Evolutionary conservation across 2,329 filamentous ascomycete genomes (phyloP), one percentile per base, ranked within the genome.

Genomic region (Verticillium albo-atrum): DNA sequence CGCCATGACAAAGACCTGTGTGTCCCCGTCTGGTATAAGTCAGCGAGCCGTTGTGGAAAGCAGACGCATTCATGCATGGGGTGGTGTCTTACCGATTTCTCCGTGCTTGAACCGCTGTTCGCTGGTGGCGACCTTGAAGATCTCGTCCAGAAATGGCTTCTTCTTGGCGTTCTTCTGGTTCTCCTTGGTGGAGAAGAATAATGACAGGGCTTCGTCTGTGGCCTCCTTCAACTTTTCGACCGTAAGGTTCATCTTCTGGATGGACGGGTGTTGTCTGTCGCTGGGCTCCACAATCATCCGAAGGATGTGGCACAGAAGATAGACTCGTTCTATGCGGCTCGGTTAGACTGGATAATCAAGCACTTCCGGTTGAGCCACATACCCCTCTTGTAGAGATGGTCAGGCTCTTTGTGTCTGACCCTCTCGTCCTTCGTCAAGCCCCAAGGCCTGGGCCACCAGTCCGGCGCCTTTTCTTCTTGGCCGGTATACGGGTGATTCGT

Each of bases 401-500:
- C 89, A 1, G 89, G 89, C 71, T 92, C 89, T 67, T 84, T 88
- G 70, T 91, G 89, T 14, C 84, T 79, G 57, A 89, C 85, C 51
- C 78, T 79, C 54, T 84, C 78, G 35, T 81, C 76, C 59, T 80
- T 78, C 0, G 77, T 76, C 1, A 72, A 67, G 0, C 82, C 77
- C 79, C 82, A 80, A 6, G 78, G 74, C 68, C 82, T 78, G 2
- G 87, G 87, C 87, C 87, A 89, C 87, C 87, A 90, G 56, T 82
- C 82, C 0, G 87, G 85, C 1, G 82, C 82, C 64, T 84, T 86
- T 32, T 81, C 81, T 53, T 87, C 82, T 32, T 81, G 83, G n/a
- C 80, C 79, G 1, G 86, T 89, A 67, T 92, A 92, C 0, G 89
- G 89, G 65, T 89, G 86, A 20, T 84, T 88, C 0, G 87, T 88